Evolutionary conservation across 2,329 filamentous ascomycete species (phyloP), one percentile per base, ranked within the genome.

Genomic region (Boeremia exigua): DNA sequence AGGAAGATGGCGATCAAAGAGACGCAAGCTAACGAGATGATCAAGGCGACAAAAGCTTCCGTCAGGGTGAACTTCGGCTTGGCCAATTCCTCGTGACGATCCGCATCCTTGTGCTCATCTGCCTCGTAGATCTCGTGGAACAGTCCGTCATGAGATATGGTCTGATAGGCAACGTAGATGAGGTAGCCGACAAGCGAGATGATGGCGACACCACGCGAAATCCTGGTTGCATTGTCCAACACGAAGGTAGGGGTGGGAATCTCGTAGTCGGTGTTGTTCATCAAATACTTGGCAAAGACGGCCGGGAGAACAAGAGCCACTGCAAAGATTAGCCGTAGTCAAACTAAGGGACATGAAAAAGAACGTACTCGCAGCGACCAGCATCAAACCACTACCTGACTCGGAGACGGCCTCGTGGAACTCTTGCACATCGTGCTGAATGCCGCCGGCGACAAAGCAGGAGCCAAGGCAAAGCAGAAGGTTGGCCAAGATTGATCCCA

Each of bases 401-500:
- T 96, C 92, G 61, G 87, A 90, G 52, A 96, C 84, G 4, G 87
- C 87, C 54, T 88, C 85, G 67, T 89, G 88, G 70, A 96, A 95
- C 14, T 79, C 81, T 63, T 92, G 85, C 62, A 89, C 85, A 6
- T 89, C 81, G 29, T 87, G 84, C 49, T 81, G 80, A 32, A 94
- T 62, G 8, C 92, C 91, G 36, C 90, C 90, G 19, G 87, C 83
- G 58, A 94, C 86, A 79, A 96, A 96, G 72, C 91, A 95, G 48
- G 88, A 69, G 0, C 92, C 92, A 25, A 96, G 77, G 64, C 91
- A 96, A 1, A 96, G 80, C 39, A 96, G 77, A 77, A 95, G 84
- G 29, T 92, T 96, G 11, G 92, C 91, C 30, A 96, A 75, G 39
- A 96, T 89, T 0, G 90, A 94, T 32, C 92, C 91, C 0, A 96